Evolutionary conservation across 108 stramenopile genomes (phyloP), one percentile per base, ranked within the genome.

Genomic region (Nitzschia sp.): DNA sequence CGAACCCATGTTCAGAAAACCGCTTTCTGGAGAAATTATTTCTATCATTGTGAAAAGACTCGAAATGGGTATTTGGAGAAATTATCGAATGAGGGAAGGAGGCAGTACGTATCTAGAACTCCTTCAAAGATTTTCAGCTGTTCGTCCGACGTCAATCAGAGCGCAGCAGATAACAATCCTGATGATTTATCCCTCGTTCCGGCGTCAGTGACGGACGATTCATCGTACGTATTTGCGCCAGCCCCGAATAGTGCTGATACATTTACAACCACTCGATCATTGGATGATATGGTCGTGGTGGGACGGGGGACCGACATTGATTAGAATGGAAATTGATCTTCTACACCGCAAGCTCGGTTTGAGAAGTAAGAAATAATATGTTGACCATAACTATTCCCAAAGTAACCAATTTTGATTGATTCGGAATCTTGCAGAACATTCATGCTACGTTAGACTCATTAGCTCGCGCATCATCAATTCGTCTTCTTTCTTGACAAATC

Each of bases 401-500:
- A n/a, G n/a, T n/a, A n/a, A n/a, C n/a, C n/a, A n/a, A n/a, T n/a
- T n/a, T n/a, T n/a, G n/a, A n/a, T n/a, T n/a, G n/a, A n/a, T n/a
- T 42, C 38, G 38, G 13, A 42, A 9, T 9, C 13, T 13, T 42
- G 38, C 38, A 42, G 13, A 42, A 13, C 13, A 42, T 42, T 42
- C 38, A 42, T 42, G 38, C 38, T 77, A 95, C 48, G 94, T 93
- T 46, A 95, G 71, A 78, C 90, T 93, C 94, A 95, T 95, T 27
- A 95, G 80, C 51, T 95, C 94, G 33, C 91, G 81, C 94, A 95
- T 95, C 46, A 99, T 70, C 48, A 97, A 77, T 77, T 99, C 98
- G 67, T 99, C 98, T 70, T 99, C 97, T 73, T 99, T 99, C 78
- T 96, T 97, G 55, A 99, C 98, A 77, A 99, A 99, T 6, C 98